Percentiles rank a stretch among this genome's conserved stretches.
Conservation (phyloP, 345 rosid species). For the Eucalyptus regnans region DNA sequence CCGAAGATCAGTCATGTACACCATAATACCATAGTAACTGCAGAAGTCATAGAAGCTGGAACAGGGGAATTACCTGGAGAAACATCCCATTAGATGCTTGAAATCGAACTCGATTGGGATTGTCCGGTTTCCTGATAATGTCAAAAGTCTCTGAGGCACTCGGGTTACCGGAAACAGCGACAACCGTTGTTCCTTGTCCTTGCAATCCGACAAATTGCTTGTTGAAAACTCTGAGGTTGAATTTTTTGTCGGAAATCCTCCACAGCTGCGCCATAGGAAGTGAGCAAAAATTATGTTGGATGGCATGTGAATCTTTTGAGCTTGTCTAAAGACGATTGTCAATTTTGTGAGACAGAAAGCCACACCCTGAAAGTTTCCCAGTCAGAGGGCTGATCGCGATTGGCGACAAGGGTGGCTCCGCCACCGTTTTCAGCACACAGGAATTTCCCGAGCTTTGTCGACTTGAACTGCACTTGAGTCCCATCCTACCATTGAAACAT, state of each 20-base stretch:
- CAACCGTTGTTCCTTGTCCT: not conserved
- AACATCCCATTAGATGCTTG: not conserved
- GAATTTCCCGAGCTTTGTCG: conserved; percentile 5
- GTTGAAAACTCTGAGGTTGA: not conserved
- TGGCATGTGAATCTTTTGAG: not conserved
- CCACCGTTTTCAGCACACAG: conserved; percentile 7
- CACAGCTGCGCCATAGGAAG: not conserved
- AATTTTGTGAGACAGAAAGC: not conserved
- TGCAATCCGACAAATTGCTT: not conserved
- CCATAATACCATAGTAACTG: not conserved
- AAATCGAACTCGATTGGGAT: not conserved
- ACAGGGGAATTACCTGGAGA: not conserved
- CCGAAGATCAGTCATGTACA: not conserved
- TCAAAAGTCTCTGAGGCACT: not conserved
- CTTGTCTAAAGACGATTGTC: not conserved
- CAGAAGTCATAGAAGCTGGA: not conserved
- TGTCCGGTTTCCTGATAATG: not conserved
- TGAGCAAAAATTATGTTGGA: not conserved
- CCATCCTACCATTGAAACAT: conserved; percentile 18
- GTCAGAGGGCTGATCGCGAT: not conserved
- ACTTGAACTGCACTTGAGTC: conserved; percentile 14
- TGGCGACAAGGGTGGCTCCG: not conserved
- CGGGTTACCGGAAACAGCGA: not conserved
- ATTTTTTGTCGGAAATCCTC: not conserved
- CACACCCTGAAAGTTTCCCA: conserved; percentile 29